A percentile compares a stretch with the other conserved stretches of the same genome.
These are phyloP conservation scores for Penicillium pancosmium DNA, from an alignment of 495 filamentous ascomycete genomes.

Conservation along the genomic window DNA sequence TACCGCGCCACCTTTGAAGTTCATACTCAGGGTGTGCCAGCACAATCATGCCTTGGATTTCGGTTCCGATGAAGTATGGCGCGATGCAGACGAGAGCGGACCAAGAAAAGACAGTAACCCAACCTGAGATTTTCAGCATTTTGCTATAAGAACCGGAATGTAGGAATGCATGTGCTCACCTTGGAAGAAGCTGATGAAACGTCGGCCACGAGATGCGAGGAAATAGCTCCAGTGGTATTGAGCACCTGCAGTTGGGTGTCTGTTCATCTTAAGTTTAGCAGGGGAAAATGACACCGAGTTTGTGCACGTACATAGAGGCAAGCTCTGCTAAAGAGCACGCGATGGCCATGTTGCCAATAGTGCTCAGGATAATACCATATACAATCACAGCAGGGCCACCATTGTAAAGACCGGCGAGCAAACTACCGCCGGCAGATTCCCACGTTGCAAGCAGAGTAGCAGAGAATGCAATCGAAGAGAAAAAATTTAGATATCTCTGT, in stretches of 20 bases:
- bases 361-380: constrained; percentile 34
- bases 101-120: constrained; percentile 46
- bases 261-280: constrained; percentile 15
- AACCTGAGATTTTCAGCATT: constrained; percentile 18
- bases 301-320: constrained; percentile 35
- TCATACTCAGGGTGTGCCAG: constrained; percentile 46
- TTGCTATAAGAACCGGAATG: neutral
- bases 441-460: constrained; percentile 39
- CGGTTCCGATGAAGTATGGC: constrained; percentile 52
- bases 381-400: constrained; percentile 35
- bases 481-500: constrained; percentile 40
- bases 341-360: constrained; percentile 27
- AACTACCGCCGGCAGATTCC: constrained; percentile 33
- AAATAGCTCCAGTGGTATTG: constrained; percentile 53
- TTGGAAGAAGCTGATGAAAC: constrained; percentile 49
- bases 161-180: constrained; percentile 37
- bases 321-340: constrained; percentile 37
- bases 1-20: constrained; percentile 47
- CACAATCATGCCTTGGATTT: constrained; percentile 50
- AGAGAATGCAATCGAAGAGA: constrained; percentile 38
- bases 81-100: constrained; percentile 46
- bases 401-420: constrained; percentile 32
- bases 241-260: constrained; percentile 39
- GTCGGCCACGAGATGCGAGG: constrained; percentile 40
- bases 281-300: neutral